Base-by-base conservation (phyloP, 805 yeast genomes). In the Cyberlindnera americana region DNA sequence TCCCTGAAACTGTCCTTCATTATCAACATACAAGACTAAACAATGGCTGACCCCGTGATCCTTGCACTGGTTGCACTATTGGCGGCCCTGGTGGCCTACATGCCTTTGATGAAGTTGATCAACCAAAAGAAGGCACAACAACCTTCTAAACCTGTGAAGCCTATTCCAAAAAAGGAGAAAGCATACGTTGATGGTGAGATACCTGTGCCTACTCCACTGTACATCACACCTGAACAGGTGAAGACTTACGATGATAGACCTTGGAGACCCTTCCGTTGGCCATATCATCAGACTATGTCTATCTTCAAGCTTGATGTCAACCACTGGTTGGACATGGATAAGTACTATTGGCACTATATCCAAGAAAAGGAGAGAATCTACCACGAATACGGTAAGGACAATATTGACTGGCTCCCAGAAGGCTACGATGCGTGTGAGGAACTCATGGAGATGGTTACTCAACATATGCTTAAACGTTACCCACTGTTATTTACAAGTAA, bases 281-380 rank as follows among this genome's bases (percentile, higher is more conserved):
- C 89, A 21, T 82, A 82, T 54, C 87, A 81, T 59, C 89, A 82
- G 60, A 82, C 88, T 2, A 82, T 82, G 89, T 73, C 83, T 13
- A 80, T 82, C 35, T 81, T 72, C 65, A 78, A 77, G 55, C 67
- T 82, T n/a, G 85, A 81, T 54, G 66, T 79, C 26, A 81, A 81
- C 58, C 83, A 82, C 61, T 82, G 89, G 89, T 61, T 82, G 48
- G 88, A 82, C 52, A 82, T 82, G 88, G 89, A 82, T 58, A 81
- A 80, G 57, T 82, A 78, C 60, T 82, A 81, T 54, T 67, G 77
- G 58, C 80, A 77, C 47, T 82, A 82, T 51, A 72, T 81, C 40
- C 66, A 73, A 45, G 87, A 82, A 53, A 81, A 80, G 59, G 60
- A 72, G 52, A 63, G 84, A 42, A 73, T 82, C 33, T 70, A 72